Conservation (phyloP, 1,139 yeast genomes). For the Candida labiduridarum region DNA sequence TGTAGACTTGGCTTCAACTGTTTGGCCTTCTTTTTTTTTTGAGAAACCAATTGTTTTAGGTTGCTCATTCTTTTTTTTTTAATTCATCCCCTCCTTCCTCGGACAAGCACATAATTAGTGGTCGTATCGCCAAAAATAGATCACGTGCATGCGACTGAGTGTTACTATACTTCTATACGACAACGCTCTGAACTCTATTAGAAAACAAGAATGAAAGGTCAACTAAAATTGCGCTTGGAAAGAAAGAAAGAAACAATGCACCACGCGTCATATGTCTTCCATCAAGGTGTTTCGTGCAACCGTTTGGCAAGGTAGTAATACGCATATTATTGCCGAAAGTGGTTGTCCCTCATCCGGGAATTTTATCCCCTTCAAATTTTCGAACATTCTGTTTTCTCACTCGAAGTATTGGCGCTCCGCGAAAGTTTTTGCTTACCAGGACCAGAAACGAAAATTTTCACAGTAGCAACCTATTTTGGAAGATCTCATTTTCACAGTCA, state of each 20-base stretch:
- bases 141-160: too few species aligned
- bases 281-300: too few species aligned
- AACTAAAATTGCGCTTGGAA: too few species aligned
- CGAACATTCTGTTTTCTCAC: neutral
- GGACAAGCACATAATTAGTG: too few species aligned
- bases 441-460: conserved; percentile 1
- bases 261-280: too few species aligned
- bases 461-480: neutral
- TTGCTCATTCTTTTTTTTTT: neutral
- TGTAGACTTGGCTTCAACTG: neutral
- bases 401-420: neutral
- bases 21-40: neutral
- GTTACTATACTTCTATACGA: too few species aligned
- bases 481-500: neutral
- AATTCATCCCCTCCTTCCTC: too few species aligned
- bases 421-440: neutral
- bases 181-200: too few species aligned
- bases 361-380: neutral
- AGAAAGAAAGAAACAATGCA: too few species aligned
- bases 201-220: too few species aligned
- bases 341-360: neutral
- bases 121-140: too few species aligned
- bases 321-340: neutral
- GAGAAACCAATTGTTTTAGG: neutral
- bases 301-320: too few species aligned